Base-by-base conservation (phyloP, 75 land plant species). In the Larix kaempferi region DNA sequence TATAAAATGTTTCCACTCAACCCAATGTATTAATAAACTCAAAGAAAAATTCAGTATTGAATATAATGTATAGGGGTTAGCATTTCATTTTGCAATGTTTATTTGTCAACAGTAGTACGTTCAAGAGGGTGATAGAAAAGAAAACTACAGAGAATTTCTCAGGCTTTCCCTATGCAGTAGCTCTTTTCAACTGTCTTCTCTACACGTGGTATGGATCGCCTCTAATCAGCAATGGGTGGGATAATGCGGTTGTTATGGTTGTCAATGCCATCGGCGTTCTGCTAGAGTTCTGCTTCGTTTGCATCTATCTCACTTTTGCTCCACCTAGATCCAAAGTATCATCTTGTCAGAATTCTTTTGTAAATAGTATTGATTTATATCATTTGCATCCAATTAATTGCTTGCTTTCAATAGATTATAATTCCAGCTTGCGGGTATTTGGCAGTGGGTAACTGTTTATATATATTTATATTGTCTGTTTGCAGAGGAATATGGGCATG, bases 191-290 rank as follows among this genome's bases (percentile, higher is more conserved):
- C 77, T 91, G 90, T 74, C 85, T 91, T 81, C 73, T 93, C 0
- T 91, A 90, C 79, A 82, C 88, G 52, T 86, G 88, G 87, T 91
- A 91, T 75, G 90, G 88, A 21, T 57, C 83, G 75, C 93, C 93
- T 3, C 75, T 91, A 4, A 87, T 91, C 23, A 91, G 88, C 75
- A 29, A 29, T 29, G 33, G 33, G 33, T 85, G 87, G 89, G 84
- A 91, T 74, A 86, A 86, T 59, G 71, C 86, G 59, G 85, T 82
- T 27, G 64, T 91, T 25, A 58, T 91, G 62, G 88, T 87, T 79
- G 86, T 91, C 75, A 88, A 91, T 77, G 93, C 82, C 69, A 22
- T 84, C 14, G 93, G 90, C 19, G 75, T 84, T 60, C 59, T 84
- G 27, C 78, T 91, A 17, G 90, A 91, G 84, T 7, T 76, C n/a